phyloP scores from a whole-genome alignment of 2,329 filamentous ascomycete species.

The Fusarium agapanthi region DNA sequence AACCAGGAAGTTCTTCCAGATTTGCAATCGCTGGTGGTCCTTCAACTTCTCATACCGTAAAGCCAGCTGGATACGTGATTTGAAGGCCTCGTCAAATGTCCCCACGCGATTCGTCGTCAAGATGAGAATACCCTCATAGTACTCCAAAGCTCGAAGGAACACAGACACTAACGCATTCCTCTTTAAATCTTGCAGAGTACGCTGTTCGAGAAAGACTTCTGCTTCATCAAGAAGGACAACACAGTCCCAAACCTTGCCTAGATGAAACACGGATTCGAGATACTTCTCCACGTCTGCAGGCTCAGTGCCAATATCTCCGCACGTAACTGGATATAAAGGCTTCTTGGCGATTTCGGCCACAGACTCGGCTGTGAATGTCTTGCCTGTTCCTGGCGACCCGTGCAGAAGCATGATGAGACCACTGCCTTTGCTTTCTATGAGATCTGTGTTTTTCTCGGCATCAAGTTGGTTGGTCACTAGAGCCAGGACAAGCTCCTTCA shows the following conservation, averaged over 20 bases:
- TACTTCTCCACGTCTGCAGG: conserved; percentile 27
- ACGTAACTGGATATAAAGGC: conserved; percentile 26
- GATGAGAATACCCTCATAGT: background rate
- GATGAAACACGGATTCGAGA: conserved; percentile 18
- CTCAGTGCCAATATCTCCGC: conserved; percentile 31
- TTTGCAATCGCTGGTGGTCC: background rate
- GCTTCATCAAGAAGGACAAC: conserved; percentile 15
- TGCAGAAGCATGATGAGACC: conserved; percentile 4
- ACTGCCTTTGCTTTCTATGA: conserved; percentile 10
- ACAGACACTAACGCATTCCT: background rate
- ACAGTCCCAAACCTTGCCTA: conserved; percentile 27
- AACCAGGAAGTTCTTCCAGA: background rate
- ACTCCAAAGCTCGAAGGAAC: conserved; percentile 1
- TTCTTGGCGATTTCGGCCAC: conserved; percentile 27
- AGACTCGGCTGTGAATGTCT: conserved; percentile 29
- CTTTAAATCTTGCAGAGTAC: background rate
- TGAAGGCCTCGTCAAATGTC: conserved; percentile 16
- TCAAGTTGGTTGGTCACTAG: conserved; percentile 13
- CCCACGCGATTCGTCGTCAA: conserved; percentile 13
- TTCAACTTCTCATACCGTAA: conserved; percentile 5
- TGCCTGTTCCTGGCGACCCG: background rate
- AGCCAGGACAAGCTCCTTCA: conserved; percentile 6
- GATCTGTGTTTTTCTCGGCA: conserved; percentile 6
- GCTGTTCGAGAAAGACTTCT: conserved; percentile 16
- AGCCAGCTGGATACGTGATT: conserved; percentile 2